Evolutionary conservation across 108 stramenopile genomes (phyloP).

Genomic region (Pseudonitzschia pungens): DNA sequence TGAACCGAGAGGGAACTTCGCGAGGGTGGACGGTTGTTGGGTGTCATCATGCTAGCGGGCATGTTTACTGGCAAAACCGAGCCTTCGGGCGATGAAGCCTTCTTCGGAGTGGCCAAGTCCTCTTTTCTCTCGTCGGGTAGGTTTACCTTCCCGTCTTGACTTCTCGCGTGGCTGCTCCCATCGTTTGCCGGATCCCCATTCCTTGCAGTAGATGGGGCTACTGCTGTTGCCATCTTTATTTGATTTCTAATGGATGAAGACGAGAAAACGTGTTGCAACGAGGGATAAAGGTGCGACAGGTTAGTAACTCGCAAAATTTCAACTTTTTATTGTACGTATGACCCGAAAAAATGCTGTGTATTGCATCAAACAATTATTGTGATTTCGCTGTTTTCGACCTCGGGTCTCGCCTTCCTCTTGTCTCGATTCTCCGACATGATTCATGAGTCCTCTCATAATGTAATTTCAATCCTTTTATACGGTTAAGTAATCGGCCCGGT

Average conservation of each 20-base stretch:
- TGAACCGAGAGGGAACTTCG: constrained; percentile 30
- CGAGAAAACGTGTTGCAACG: neutral
- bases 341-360: too few species aligned
- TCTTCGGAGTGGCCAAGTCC: constrained; percentile 2
- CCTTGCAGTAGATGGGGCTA: neutral
- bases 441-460: too few species aligned
- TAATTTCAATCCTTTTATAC: too few species aligned
- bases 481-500: neutral
- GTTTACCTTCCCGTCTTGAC: neutral
- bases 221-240: neutral
- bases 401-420: neutral
- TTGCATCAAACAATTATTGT: too few species aligned
- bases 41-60: constrained; percentile 11
- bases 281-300: neutral
- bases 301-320: neutral
- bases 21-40: constrained; percentile 37
- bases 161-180: neutral
- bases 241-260: neutral
- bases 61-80: neutral
- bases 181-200: too few species aligned
- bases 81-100: neutral
- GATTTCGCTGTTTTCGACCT: too few species aligned
- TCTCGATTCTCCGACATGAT: neutral
- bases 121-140: neutral
- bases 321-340: too few species aligned